Conservation (phyloP, 169 alveolate species). For the Eimeria praecox region DNA sequence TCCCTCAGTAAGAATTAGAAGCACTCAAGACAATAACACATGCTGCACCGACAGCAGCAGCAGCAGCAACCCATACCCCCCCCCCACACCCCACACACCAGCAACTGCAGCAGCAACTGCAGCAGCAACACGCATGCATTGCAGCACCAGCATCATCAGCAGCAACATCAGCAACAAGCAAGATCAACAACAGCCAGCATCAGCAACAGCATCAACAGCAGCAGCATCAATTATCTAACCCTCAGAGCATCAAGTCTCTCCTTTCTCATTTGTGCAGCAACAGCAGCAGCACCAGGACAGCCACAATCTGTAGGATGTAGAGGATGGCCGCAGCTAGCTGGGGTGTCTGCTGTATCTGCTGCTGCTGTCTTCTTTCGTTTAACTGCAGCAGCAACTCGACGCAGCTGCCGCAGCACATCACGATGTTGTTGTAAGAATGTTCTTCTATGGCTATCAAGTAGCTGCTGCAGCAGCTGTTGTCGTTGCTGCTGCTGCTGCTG, state of each 20-base stretch:
- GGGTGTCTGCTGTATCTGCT: constrained; percentile 17
- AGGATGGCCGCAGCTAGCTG: constrained; percentile 72
- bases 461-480: constrained; percentile 66
- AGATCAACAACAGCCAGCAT: not conserved
- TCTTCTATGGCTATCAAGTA: constrained; percentile 62
- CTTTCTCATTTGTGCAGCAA: constrained; percentile 71
- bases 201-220: not conserved
- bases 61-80: not conserved
- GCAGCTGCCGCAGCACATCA: constrained; percentile 53
- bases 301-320: constrained; percentile 79
- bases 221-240: constrained; percentile 30
- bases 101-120: constrained; percentile 18
- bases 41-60: not conserved
- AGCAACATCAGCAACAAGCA: not conserved
- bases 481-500: constrained; percentile 77
- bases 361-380: constrained; percentile 48
- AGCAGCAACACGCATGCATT: not conserved
- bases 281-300: constrained; percentile 77
- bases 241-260: constrained; percentile 72
- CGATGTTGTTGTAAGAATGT: constrained; percentile 40
- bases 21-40: not conserved
- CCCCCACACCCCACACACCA: not conserved
- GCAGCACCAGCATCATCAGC: not conserved
- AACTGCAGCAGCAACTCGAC: constrained; percentile 78
- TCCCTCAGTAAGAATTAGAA: too few species aligned